phyloP scores from a whole-genome alignment of 2,329 filamentous ascomycete genomes.

The Alternaria novae-zelandiae region DNA sequence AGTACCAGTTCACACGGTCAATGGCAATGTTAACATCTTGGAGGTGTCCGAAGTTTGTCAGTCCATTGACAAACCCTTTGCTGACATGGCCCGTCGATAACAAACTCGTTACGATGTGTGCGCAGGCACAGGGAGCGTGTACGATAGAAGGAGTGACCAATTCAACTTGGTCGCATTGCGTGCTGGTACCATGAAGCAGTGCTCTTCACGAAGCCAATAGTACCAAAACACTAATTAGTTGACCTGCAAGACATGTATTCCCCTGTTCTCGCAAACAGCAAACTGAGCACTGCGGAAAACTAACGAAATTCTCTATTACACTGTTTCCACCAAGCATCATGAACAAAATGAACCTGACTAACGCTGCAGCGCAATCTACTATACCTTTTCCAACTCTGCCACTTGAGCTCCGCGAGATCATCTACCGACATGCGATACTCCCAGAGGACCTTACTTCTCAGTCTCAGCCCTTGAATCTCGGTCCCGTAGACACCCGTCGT shows the following conservation, averaged over 20 bases:
- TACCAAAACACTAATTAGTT: neutral
- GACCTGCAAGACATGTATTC: neutral
- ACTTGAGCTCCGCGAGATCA: slow-evolving; percentile 6
- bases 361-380: neutral
- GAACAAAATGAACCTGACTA: neutral
- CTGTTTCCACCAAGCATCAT: neutral
- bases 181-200: neutral
- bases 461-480: neutral
- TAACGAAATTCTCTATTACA: neutral
- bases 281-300: neutral
- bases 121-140: neutral
- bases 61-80: neutral
- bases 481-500: neutral
- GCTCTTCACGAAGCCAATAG: neutral
- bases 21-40: neutral
- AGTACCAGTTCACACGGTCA: neutral
- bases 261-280: neutral
- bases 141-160: neutral
- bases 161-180: neutral
- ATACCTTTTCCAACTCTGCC: slow-evolving; percentile 2
- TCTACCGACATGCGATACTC: neutral
- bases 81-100: neutral
- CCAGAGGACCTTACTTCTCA: neutral
- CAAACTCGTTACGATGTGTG: neutral
- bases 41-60: neutral